Evolutionary conservation across 441 rosid genomes (phyloP).

Genomic region (Populus hybrid): DNA sequence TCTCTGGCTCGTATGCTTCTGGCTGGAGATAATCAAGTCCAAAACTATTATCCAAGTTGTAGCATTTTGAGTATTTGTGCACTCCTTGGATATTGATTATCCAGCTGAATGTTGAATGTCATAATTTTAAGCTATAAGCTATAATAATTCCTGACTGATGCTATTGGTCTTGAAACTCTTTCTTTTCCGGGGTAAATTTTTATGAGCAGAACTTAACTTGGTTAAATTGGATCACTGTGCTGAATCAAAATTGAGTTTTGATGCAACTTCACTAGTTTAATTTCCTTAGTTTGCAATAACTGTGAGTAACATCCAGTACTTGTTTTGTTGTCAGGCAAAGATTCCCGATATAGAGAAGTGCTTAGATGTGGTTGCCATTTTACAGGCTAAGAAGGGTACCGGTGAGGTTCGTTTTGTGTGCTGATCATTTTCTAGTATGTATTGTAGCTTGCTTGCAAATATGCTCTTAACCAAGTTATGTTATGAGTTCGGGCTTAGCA

Average conservation of each 20-base stretch:
- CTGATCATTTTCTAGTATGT: constrained; percentile 7
- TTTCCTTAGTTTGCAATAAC: not conserved
- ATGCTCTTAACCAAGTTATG: not conserved
- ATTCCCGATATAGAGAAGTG: constrained; percentile 92
- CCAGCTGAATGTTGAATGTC: not conserved
- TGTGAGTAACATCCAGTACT: constrained; percentile 9
- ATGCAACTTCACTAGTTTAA: not conserved
- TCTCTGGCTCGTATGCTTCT: not conserved
- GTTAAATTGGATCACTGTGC: not conserved
- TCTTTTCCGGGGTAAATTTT: not conserved
- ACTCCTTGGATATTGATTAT: not conserved
- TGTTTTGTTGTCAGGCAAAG: constrained; percentile 59
- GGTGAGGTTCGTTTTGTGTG: constrained; percentile 71
- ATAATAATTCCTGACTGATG: not conserved
- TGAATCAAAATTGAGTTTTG: not conserved
- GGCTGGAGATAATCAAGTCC: not conserved
- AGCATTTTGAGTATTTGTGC: not conserved
- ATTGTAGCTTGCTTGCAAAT: not conserved
- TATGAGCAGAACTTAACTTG: not conserved
- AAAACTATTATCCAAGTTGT: not conserved
- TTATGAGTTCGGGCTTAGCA: not conserved
- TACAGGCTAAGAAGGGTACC: constrained; percentile 76
- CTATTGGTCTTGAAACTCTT: not conserved
- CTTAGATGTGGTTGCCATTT: constrained; percentile 75
- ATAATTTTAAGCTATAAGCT: not conserved